phyloP scores from a whole-genome alignment of 192 early-diverging fungal species.

The Entomortierella chlamydospora region DNA sequence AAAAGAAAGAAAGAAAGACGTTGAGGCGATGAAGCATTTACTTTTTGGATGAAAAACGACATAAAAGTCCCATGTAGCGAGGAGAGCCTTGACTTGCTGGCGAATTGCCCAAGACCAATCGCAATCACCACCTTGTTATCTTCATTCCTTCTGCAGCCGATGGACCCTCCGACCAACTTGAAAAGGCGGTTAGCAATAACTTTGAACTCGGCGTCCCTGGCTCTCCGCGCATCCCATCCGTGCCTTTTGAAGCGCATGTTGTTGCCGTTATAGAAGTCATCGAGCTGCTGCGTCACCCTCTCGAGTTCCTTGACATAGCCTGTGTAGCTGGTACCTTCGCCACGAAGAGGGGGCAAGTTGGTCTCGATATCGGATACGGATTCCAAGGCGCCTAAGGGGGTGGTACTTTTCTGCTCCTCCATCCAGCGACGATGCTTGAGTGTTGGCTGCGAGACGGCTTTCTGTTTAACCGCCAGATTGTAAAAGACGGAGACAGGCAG shows the following conservation, averaged over 20 bases:
- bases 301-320: not conserved
- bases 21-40: too few relatives aligned
- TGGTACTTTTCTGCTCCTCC: not conserved
- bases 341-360: not conserved
- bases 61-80: not conserved
- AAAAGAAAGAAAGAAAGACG: too few relatives aligned
- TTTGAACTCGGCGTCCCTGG: slow-evolving; percentile 1
- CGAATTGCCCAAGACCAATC: slow-evolving; percentile 1
- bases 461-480: slow-evolving; percentile 28
- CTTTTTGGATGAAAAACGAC: too few relatives aligned
- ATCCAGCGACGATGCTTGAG: slow-evolving; percentile 13
- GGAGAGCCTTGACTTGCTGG: not conserved
- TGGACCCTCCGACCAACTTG: not conserved
- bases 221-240: slow-evolving; percentile 1
- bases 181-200: not conserved
- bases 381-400: not conserved
- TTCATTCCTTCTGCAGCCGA: not conserved
- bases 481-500: not conserved
- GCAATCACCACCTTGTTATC: slow-evolving; percentile 13
- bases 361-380: slow-evolving; percentile 14
- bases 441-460: slow-evolving; percentile 1
- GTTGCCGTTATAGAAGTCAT: slow-evolving; percentile 2
- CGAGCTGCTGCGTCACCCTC: not conserved
- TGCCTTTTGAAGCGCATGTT: not conserved
- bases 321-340: not conserved